Evolutionary conservation across 2,329 filamentous ascomycete species (phyloP).

Genomic region (Colletotrichum aenigma): DNA sequence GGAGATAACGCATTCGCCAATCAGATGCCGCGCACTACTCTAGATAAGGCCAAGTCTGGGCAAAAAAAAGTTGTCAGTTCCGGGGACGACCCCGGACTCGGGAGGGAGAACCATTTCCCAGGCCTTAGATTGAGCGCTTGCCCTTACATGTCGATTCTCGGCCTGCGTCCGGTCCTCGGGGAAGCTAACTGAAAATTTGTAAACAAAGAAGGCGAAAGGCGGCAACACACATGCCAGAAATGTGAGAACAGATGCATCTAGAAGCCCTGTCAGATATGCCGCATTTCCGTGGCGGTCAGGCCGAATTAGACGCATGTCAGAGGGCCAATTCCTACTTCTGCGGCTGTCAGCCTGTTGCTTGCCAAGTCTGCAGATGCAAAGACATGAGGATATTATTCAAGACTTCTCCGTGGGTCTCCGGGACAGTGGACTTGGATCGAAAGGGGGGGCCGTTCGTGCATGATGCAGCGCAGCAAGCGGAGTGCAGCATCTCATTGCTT

Average conservation of each 20-base stretch:
- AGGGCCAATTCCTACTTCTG: not conserved
- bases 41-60: slow-evolving; percentile 1
- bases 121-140: not conserved
- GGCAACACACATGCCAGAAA: not conserved
- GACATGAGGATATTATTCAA: slow-evolving; percentile 20
- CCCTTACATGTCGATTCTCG: not conserved
- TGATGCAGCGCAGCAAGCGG: not conserved
- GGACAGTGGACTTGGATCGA: not conserved
- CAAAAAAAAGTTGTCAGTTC: not conserved
- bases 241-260: not conserved
- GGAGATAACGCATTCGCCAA: slow-evolving; percentile 14
- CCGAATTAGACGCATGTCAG: not conserved
- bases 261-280: not conserved
- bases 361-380: slow-evolving; percentile 4
- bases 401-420: slow-evolving; percentile 12
- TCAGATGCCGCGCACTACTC: not conserved
- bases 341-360: not conserved
- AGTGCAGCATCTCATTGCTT: not conserved
- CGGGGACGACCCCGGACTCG: slow-evolving; percentile 15
- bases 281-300: not conserved
- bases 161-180: not conserved
- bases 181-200: not conserved
- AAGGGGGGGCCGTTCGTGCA: not conserved
- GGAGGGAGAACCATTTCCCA: slow-evolving; percentile 7
- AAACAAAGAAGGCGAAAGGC: not conserved